Base-by-base conservation (phyloP, 1,284 basidiomycete species). In the Cutaneotrichosporon mucoides region DNA sequence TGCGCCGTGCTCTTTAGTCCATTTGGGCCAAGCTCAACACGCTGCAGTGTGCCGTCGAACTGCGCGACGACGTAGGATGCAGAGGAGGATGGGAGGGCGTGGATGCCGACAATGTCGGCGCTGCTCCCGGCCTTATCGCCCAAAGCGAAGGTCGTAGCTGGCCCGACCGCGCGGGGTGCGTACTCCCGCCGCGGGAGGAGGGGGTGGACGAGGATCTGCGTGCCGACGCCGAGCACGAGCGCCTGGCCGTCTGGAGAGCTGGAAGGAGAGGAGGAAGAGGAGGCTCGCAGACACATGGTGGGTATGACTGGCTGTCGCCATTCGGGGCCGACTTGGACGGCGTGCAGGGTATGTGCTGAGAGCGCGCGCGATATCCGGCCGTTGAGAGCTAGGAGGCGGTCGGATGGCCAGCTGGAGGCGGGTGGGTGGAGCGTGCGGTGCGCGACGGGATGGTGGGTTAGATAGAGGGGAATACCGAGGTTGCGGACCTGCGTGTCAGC, bases 281-380 rank as follows among this genome's bases (percentile, higher is more conserved):
- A 24, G 8, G 64, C 35, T 4, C 44, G 44, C 11, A 48, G 46
- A 8, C 46, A 48, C 16, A 77, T 42, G 0, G 69, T 66, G 0
- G 76, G 76, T 24, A 76, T 73, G n/a, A 67, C 69, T 5, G 63
- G 50, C 15, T 66, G 55, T 1, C 58, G n/a, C 73, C 73, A 76
- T 9, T 68, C 65, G 5, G 49, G 56, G 4, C 73, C 76, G 7
- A 77, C 59, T 48, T 75, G 73, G 4, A 70, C 52, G 8, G 73
- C 72, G 50, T 72, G 69, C 57, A 72, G 70, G 24, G 43, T 52
- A 43, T 71, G 69, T 6, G 24, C 3, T 0, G 24, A 9, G 12
- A 76, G 57, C 0, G 64, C 56, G 3, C 40, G 56, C 15, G 55
- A 59, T 47, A 72, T 70, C 4, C 36, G 49, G n/a, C 65, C 60